Conservation (phyloP, 1,284 basidiomycete species). For the Puccinia horiana region DNA sequence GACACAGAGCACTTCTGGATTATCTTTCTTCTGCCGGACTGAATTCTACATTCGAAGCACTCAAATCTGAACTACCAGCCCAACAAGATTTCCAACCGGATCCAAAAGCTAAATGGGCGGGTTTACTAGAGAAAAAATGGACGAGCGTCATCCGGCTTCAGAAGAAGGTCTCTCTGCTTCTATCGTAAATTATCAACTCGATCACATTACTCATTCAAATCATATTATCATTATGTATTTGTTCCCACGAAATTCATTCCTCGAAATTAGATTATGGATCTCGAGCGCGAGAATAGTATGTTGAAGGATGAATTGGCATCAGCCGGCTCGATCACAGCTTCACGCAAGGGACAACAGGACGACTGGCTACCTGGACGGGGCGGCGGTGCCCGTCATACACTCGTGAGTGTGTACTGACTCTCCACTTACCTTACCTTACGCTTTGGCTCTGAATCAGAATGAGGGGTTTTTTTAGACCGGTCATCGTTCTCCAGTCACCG, state of each 20-base stretch:
- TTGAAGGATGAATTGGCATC: slow-evolving; percentile 71
- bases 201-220: too few species aligned
- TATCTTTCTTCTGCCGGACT: slow-evolving; percentile 74
- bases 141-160: slow-evolving; percentile 86
- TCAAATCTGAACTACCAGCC: slow-evolving; percentile 64
- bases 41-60: slow-evolving; percentile 66
- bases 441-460: slow-evolving; percentile 64
- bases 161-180: slow-evolving; percentile 71
- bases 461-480: slow-evolving; percentile 72
- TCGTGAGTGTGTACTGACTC: slow-evolving; percentile 14
- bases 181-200: too few species aligned
- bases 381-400: slow-evolving; percentile 28
- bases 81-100: slow-evolving; percentile 70
- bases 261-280: slow-evolving; percentile 73
- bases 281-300: slow-evolving; percentile 75
- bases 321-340: slow-evolving; percentile 11
- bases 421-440: not conserved
- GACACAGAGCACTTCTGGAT: slow-evolving; percentile 80
- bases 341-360: slow-evolving; percentile 53
- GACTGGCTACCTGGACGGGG: slow-evolving; percentile 45
- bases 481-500: slow-evolving; percentile 74
- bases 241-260: too few species aligned
- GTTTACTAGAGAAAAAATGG: slow-evolving; percentile 91
- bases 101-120: slow-evolving; percentile 77
- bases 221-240: too few species aligned